Conservation (phyloP, 768 basidiomycete genomes). For the Naematelia encephala region DNA sequence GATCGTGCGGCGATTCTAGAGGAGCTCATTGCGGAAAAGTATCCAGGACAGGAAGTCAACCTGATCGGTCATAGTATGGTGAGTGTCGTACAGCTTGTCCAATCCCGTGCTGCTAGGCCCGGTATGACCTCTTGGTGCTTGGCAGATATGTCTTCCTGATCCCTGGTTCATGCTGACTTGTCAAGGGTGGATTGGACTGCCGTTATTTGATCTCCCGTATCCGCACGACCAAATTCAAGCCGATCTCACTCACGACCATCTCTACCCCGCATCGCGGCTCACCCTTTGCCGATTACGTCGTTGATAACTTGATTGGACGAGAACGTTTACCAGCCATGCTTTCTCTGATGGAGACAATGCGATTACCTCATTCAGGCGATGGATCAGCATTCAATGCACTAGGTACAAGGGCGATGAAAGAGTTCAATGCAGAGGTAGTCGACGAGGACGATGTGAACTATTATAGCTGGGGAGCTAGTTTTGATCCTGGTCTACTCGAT, state of each 20-base stretch:
- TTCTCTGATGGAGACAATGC: slow-evolving; percentile 61
- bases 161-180: slow-evolving; percentile 7
- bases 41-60: slow-evolving; percentile 80
- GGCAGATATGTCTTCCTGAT: neutral
- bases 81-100: slow-evolving; percentile 13
- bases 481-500: slow-evolving; percentile 84
- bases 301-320: slow-evolving; percentile 50
- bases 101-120: neutral
- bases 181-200: slow-evolving; percentile 90
- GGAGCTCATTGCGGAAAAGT: slow-evolving; percentile 70
- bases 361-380: slow-evolving; percentile 90
- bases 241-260: slow-evolving; percentile 87
- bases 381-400: slow-evolving; percentile 89
- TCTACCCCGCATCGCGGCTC: slow-evolving; percentile 93
- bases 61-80: slow-evolving; percentile 86
- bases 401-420: slow-evolving; percentile 76
- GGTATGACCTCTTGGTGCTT: too few relatives aligned
- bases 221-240: slow-evolving; percentile 68
- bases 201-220: slow-evolving; percentile 82
- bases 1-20: slow-evolving; percentile 90
- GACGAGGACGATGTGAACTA: slow-evolving; percentile 77
- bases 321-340: slow-evolving; percentile 53
- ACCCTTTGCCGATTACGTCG: slow-evolving; percentile 76
- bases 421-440: slow-evolving; percentile 82
- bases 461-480: slow-evolving; percentile 92